Evolutionary conservation across 192 early-diverging fungal genomes (phyloP).

Genomic region (Umbelopsis sp.): DNA sequence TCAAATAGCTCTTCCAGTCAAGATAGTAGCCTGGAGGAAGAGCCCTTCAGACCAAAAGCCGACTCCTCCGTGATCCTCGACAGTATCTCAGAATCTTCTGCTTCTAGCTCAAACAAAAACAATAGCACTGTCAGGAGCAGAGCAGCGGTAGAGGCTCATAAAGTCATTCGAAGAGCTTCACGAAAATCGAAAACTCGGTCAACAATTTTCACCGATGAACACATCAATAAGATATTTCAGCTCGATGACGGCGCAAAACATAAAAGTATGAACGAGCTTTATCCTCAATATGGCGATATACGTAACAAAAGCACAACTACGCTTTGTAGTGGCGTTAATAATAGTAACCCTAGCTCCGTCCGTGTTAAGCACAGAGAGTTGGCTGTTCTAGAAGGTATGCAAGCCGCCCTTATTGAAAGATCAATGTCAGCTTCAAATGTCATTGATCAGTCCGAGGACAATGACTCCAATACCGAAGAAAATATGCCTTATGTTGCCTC

Average conservation of each 20-base stretch:
- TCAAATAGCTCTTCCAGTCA: not conserved
- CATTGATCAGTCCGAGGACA: conserved; percentile 2
- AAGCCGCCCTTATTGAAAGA: not conserved
- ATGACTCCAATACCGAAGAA: not conserved
- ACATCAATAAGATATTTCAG: conserved; percentile 11
- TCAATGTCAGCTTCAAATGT: conserved; percentile 18
- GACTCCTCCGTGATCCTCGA: not conserved
- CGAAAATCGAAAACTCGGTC: conserved; percentile 12
- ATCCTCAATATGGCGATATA: conserved; percentile 15
- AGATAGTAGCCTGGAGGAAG: not conserved
- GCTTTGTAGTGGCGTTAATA: not conserved
- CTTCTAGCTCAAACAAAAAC: not conserved
- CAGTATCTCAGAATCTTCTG: not conserved
- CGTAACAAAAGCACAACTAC: conserved; percentile 6
- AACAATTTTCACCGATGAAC: conserved; percentile 1
- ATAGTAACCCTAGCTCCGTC: not conserved
- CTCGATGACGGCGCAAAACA: conserved; percentile 8
- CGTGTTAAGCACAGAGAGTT: conserved; percentile 1
- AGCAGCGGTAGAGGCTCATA: conserved; percentile 12
- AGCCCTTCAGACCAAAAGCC: not conserved
- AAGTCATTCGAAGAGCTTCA: conserved; percentile 7
- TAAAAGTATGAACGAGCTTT: conserved; percentile 1
- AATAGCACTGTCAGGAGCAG: conserved; percentile 4
- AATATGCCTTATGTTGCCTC: not conserved
- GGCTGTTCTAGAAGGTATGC: not conserved